Conservation (phyloP, 257 asterid species). For the Galeopsis tetrahit region DNA sequence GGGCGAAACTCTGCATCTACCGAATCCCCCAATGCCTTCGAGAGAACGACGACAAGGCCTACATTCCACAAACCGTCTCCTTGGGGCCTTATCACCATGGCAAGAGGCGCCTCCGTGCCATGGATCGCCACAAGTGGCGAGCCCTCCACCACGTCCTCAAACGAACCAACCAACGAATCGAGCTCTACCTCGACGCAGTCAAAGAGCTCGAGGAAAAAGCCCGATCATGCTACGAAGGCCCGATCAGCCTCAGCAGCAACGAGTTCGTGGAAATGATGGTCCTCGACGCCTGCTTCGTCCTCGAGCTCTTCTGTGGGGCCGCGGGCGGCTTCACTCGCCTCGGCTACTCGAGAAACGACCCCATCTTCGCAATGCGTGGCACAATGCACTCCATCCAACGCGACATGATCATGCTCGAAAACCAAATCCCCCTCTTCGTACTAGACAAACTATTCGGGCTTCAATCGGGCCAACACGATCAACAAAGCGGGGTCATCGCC, state of each 20-base stretch:
- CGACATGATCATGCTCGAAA: slow-evolving; percentile 95
- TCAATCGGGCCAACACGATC: slow-evolving; percentile 55
- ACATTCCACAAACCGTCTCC: slow-evolving; percentile 77
- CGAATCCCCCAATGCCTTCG: slow-evolving; percentile 68
- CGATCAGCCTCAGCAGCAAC: slow-evolving; percentile 59
- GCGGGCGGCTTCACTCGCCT: slow-evolving; percentile 63
- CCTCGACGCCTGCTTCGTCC: slow-evolving; percentile 69
- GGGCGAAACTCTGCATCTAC: slow-evolving; percentile 75
- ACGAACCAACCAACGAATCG: slow-evolving; percentile 57
- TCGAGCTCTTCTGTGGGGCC: slow-evolving; percentile 77
- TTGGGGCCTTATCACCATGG: slow-evolving; percentile 82
- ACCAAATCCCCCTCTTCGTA: slow-evolving; percentile 75
- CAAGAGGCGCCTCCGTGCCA: slow-evolving; percentile 53
- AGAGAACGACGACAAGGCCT: slow-evolving; percentile 70
- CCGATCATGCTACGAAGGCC: slow-evolving; percentile 72
- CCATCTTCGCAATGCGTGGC: slow-evolving; percentile 80
- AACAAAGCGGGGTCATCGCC: slow-evolving; percentile 57
- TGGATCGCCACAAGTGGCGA: slow-evolving; percentile 91
- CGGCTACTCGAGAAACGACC: slow-evolving; percentile 77
- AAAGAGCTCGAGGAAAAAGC: slow-evolving; percentile 64
- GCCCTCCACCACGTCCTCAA: slow-evolving; percentile 62
- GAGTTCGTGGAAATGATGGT: slow-evolving; percentile 86
- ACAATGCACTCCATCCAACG: slow-evolving; percentile 84
- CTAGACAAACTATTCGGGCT: slow-evolving; percentile 58
- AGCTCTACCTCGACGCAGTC: slow-evolving; percentile 55